Base-by-base conservation (phyloP, 2,329 filamentous ascomycete genomes). In the Orbilia quercus region DNA sequence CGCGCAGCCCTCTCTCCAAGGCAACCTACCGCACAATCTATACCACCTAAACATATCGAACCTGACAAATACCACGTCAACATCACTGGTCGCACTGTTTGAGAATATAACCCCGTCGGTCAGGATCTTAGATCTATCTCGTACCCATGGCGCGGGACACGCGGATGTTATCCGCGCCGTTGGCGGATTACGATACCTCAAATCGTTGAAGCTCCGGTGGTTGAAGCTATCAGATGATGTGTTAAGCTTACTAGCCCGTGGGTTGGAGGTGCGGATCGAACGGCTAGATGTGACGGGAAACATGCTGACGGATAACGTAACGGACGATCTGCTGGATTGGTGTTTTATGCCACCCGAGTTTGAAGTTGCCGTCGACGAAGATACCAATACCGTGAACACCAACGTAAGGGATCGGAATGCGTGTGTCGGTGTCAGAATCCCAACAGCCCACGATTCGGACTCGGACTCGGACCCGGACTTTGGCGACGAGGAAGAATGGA, bases 271-370 rank as follows among this genome's bases (percentile, higher is more conserved):
- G 4, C 55, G 59, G 7, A 36, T 78, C 12, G 22, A 66, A n/a
- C 51, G 48, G 9, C 63, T 78, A 2, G 77, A 78, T 31, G 38
- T 78, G 7, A 57, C 75, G 7, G 71, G 70, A 1, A 77, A 77
- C 45, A 31, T 71, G 2, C 59, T 77, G 14, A 76, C 76, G 12
- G 76, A 77, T n/a, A 45, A 11, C 3, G 57, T 73, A 11, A 55
- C 65, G 2, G 28, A 18, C 0, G 50, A 63, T 6, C 59, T 77
- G 9, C 59, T 76, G 4, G 75, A 76, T 44, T 76, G 65, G 53
- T 72, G 66, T 14, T 77, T 78, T 28, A 73, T 77, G 20, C 77
- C 77, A 1, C 77, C 77, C 9, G 75, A 75, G 2, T 78, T 77
- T 50, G 67, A 67, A 31, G 44, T 63, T 2, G 36, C 57, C 3